These are phyloP conservation scores for Phaeomoniella chlamydospora DNA, from an alignment of 2,329 filamentous ascomycete species.

Conservation along the genomic window DNA sequence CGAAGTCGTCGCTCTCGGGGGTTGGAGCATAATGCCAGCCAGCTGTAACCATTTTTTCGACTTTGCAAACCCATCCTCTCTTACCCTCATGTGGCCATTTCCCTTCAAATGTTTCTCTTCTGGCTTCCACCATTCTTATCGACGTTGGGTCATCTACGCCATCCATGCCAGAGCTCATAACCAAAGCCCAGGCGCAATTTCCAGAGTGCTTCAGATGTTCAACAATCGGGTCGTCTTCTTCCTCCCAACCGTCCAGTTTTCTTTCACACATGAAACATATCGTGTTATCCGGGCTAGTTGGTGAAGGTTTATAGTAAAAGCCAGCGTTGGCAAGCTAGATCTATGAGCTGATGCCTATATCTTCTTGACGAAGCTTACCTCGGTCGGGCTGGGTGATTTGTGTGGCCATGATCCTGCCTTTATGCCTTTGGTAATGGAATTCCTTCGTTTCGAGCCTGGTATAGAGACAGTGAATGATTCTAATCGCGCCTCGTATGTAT, in stretches of 20 bases:
- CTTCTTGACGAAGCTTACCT: conserved; percentile 34
- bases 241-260: conserved; percentile 82
- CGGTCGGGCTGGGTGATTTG: conserved; percentile 46
- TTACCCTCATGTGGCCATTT: conserved; percentile 84
- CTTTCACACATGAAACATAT: conserved; percentile 78
- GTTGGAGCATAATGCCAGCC: conserved; percentile 91
- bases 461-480: conserved; percentile 61
- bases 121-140: conserved; percentile 57
- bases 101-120: conserved; percentile 68
- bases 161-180: conserved; percentile 44
- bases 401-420: conserved; percentile 65
- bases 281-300: conserved; percentile 70
- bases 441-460: conserved; percentile 51
- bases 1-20: conserved; percentile 71
- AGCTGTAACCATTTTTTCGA: conserved; percentile 77
- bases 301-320: conserved; percentile 72
- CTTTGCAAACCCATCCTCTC: conserved; percentile 78
- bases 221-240: conserved; percentile 63
- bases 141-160: conserved; percentile 59
- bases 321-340: conserved; percentile 72
- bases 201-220: conserved; percentile 78
- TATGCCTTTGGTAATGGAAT: conserved; percentile 48
- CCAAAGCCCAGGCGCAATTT: conserved; percentile 77
- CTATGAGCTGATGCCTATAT: conserved; percentile 4
- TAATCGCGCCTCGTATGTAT: conserved; percentile 61